These are phyloP conservation scores for Boeremia exigua DNA, from an alignment of 2,329 filamentous ascomycete species.

Conservation along the genomic window DNA sequence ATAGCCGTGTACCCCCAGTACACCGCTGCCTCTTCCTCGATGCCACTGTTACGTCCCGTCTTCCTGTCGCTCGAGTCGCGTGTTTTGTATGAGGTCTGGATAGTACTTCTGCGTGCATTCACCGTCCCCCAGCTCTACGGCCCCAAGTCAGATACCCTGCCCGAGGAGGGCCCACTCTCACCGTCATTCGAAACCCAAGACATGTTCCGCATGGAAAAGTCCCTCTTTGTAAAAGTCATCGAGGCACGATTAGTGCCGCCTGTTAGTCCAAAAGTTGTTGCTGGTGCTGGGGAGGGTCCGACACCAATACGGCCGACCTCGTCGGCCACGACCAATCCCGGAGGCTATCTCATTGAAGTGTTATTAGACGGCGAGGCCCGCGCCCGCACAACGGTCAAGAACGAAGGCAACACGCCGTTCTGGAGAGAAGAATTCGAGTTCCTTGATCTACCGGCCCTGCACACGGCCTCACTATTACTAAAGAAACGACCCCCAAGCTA, in stretches of 20 bases:
- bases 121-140: conserved; percentile 91
- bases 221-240: conserved; percentile 64
- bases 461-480: conserved; percentile 72
- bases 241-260: conserved; percentile 63
- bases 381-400: conserved; percentile 75
- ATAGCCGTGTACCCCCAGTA: conserved; percentile 97
- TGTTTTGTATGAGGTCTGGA: conserved; percentile 96
- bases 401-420: conserved; percentile 74
- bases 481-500: conserved; percentile 63
- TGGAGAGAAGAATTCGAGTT: conserved; percentile 86
- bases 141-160: conserved; percentile 57
- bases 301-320: conserved; percentile 41
- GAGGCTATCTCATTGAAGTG: conserved; percentile 80
- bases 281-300: conserved; percentile 30
- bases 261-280: conserved; percentile 43
- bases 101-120: conserved; percentile 87
- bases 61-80: conserved; percentile 87
- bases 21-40: conserved; percentile 72
- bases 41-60: conserved; percentile 83
- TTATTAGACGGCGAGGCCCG: conserved; percentile 80
- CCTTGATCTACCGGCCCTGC: conserved; percentile 72
- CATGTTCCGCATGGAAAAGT: conserved; percentile 71
- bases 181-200: conserved; percentile 55
- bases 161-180: conserved; percentile 46
- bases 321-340: conserved; percentile 45